Percentiles rank a stretch among this genome's conserved stretches.
phyloP scores from a whole-genome alignment of 306 rosid genomes.

The Quercus wislizeni region DNA sequence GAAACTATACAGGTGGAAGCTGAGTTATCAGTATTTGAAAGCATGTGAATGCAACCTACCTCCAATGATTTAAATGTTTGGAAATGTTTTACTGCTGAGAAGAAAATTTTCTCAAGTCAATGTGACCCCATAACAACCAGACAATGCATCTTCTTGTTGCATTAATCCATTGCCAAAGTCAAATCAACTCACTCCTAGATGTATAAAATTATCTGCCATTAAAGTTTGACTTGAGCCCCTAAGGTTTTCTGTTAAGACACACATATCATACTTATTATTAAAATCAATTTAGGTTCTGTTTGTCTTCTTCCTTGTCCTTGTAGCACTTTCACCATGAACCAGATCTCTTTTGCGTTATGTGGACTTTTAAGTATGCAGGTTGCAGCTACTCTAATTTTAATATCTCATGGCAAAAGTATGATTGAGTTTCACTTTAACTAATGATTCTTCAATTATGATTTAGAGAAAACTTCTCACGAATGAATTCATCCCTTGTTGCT shows the following conservation, averaged over 20 bases:
- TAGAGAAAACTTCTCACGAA: background rate
- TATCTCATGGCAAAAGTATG: background rate
- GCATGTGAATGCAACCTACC: background rate
- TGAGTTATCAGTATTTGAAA: background rate
- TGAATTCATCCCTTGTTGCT: background rate
- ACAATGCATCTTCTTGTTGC: background rate
- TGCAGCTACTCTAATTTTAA: background rate
- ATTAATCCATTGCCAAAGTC: background rate
- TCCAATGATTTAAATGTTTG: background rate
- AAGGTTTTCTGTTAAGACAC: background rate
- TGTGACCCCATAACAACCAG: background rate
- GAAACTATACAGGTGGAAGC: background rate
- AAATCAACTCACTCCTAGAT: background rate
- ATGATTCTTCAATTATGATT: background rate
- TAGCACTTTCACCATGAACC: background rate
- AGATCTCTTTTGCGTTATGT: background rate
- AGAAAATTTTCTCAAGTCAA: background rate
- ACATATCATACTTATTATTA: background rate
- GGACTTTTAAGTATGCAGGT: background rate
- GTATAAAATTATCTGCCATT: background rate
- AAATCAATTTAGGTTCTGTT: too few species aligned
- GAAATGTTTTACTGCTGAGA: background rate
- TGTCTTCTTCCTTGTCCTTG: background rate
- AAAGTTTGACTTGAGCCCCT: background rate
- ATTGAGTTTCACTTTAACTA: background rate